Conservation (phyloP, 176 grass and related monocot species). For the Oryza longistaminata region DNA sequence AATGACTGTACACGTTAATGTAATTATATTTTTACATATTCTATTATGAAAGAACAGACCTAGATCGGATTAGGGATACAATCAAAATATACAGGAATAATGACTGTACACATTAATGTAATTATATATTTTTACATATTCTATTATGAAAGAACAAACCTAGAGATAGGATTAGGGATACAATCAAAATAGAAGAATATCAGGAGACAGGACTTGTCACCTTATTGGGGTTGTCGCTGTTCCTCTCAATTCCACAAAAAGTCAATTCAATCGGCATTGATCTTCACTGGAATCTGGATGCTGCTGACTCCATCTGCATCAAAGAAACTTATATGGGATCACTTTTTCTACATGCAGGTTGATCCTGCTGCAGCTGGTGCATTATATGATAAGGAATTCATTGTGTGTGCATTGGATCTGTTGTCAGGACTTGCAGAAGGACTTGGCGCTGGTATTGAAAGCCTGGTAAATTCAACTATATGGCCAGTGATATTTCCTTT, state of each 20-base stretch:
- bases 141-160: neutral
- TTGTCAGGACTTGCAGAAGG: constrained; percentile 91
- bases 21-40: neutral
- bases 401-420: constrained; percentile 87
- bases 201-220: neutral
- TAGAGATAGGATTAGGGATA: neutral
- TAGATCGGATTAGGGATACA: neutral
- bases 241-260: neutral
- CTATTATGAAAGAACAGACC: neutral
- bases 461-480: constrained; percentile 64
- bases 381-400: constrained; percentile 92
- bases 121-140: neutral
- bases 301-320: neutral
- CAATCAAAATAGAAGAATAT: neutral
- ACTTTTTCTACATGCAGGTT: constrained; percentile 61
- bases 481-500: neutral
- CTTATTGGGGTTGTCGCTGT: neutral
- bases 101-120: too few relatives aligned
- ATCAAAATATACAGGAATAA: too few relatives aligned
- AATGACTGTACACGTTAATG: too few relatives aligned
- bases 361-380: constrained; percentile 70
- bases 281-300: constrained; percentile 9
- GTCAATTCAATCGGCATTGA: neutral
- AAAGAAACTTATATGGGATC: neutral
- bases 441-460: constrained; percentile 75